A percentile compares a stretch with the other conserved stretches of the same genome.
These are phyloP conservation scores for Arctium lappa DNA, from an alignment of 129 eudicot genomes.

Conservation along the genomic window DNA sequence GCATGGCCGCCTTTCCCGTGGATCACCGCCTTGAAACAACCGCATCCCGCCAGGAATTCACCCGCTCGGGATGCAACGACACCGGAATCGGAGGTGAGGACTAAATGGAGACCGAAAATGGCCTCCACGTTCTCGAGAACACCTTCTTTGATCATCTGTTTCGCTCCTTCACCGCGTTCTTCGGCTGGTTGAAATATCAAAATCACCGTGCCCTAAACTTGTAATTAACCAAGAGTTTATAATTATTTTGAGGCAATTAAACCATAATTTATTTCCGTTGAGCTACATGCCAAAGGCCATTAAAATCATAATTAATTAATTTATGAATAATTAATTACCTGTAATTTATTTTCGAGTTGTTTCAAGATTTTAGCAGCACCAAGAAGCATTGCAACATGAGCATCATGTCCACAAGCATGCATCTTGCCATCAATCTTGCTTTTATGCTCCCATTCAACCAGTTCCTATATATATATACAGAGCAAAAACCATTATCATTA, in stretches of 20 bases:
- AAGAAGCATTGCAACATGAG: constrained; percentile 82
- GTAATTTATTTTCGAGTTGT: constrained; percentile 36
- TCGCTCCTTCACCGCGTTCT: constrained; percentile 68
- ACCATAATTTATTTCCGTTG: too few species aligned
- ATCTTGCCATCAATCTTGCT: constrained; percentile 71
- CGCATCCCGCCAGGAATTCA: constrained; percentile 64
- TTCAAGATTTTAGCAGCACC: constrained; percentile 84
- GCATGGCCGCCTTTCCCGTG: constrained; percentile 51
- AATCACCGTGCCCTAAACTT: constrained; percentile 55
- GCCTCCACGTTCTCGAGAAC: constrained; percentile 57
- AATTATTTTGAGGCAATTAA: background rate
- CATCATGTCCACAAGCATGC: constrained; percentile 97
- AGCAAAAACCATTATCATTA: background rate
- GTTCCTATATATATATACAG: constrained; percentile 37
- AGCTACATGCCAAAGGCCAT: too few species aligned
- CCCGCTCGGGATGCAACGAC: constrained; percentile 57
- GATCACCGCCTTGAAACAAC: constrained; percentile 59
- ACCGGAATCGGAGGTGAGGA: constrained; percentile 39
- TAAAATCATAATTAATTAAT: background rate
- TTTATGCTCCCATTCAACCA: constrained; percentile 74
- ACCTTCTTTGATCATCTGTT: constrained; percentile 53
- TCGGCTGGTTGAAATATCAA: constrained; percentile 80
- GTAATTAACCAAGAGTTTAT: background rate
- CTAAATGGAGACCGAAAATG: constrained; percentile 56
- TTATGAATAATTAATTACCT: constrained; percentile 23